These are phyloP conservation scores for Mycena pura DNA, from an alignment of 768 basidiomycete species.

Conservation along the genomic window DNA sequence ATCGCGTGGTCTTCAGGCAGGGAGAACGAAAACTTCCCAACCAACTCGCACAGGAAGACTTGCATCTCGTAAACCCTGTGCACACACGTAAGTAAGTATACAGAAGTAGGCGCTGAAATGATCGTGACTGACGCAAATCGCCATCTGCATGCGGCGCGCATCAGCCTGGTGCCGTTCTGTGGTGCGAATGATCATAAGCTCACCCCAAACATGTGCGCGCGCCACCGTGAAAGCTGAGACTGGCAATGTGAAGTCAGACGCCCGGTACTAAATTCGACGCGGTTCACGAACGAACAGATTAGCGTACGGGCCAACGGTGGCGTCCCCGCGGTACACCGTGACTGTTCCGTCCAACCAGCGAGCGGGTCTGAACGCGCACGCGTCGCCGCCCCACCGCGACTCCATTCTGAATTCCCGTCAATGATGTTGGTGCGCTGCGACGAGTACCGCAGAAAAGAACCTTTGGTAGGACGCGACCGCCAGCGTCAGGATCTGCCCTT, in stretches of 20 bases:
- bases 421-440: no score
- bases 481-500: no score
- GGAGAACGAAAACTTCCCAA: background rate
- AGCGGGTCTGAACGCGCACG: no score
- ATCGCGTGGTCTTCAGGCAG: no score
- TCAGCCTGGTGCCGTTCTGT: background rate
- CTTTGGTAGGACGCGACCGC: no score
- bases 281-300: background rate
- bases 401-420: no score
- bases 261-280: background rate
- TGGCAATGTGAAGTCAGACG: background rate
- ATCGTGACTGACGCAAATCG: constrained; percentile 2
- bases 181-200: background rate
- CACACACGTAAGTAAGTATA: background rate
- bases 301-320: constrained; percentile 3
- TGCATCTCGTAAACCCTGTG: background rate
- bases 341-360: no score
- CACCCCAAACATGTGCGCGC: background rate
- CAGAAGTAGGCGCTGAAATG: no score
- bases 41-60: background rate
- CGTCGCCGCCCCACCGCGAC: no score
- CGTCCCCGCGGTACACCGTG: no score
- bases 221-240: background rate
- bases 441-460: no score
- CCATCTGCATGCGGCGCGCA: no score